Conservation (phyloP, 2,329 filamentous ascomycete genomes). For the Pezicula radicicola region DNA sequence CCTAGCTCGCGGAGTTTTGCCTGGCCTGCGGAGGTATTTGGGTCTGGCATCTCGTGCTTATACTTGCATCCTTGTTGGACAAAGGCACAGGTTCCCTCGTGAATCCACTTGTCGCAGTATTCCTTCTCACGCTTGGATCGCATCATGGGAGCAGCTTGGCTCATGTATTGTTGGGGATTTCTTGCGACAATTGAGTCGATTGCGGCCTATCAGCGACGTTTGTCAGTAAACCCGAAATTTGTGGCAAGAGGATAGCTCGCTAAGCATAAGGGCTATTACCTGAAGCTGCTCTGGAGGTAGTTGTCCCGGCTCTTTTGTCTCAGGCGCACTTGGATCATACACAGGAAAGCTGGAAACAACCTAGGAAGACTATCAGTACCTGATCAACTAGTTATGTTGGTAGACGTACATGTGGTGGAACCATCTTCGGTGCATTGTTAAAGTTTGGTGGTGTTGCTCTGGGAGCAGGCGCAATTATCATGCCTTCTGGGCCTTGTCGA, state of each 20-base stretch:
- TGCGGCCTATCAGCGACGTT: conserved; percentile 3
- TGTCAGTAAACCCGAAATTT: neutral
- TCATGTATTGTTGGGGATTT: neutral
- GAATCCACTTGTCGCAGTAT: conserved; percentile 89
- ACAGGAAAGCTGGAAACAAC: conserved; percentile 2
- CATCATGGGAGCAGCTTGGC: neutral
- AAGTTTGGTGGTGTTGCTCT: conserved; percentile 9
- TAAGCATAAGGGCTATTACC: neutral
- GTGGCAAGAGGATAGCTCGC: neutral
- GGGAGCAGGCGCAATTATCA: conserved; percentile 25
- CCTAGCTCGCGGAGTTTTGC: conserved; percentile 47
- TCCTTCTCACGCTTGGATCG: conserved; percentile 49
- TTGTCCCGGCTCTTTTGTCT: neutral
- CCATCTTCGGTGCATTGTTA: neutral
- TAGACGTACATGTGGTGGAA: conserved; percentile 17
- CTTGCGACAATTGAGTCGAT: conserved; percentile 19
- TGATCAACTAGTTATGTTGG: neutral
- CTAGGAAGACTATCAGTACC: conserved; percentile 7
- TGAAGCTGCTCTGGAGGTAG: neutral
- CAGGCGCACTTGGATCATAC: neutral
- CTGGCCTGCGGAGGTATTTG: conserved; percentile 28
- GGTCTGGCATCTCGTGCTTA: conserved; percentile 85
- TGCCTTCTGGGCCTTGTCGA: conserved; percentile 21
- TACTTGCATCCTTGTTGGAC: conserved; percentile 83
- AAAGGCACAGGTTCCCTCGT: conserved; percentile 80